Evolutionary conservation across 768 basidiomycete genomes (phyloP).

Genomic region (Auriscalpium orientale): DNA sequence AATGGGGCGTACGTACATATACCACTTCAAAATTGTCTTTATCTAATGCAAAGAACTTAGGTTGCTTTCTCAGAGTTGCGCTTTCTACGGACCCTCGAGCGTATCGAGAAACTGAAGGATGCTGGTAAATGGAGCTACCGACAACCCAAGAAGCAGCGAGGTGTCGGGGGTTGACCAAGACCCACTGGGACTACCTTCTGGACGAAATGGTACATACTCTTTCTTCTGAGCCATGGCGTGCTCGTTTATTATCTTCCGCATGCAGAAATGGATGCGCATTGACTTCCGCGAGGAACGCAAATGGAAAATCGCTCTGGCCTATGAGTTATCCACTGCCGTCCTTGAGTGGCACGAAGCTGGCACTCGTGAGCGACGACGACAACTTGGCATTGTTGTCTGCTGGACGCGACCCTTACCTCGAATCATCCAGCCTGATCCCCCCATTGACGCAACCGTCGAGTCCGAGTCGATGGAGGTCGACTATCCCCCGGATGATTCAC

Average conservation of each 20-base stretch:
- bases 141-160: slow-evolving; percentile 91
- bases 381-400: slow-evolving; percentile 58
- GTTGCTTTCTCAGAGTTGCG: slow-evolving; percentile 75
- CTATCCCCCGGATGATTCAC: slow-evolving; percentile 17
- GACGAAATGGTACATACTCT: slow-evolving; percentile 80
- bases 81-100: slow-evolving; percentile 72
- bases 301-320: slow-evolving; percentile 87
- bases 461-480: slow-evolving; percentile 26
- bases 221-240: neutral
- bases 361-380: slow-evolving; percentile 53
- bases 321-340: slow-evolving; percentile 72
- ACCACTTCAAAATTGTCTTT: neutral
- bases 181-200: slow-evolving; percentile 92
- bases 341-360: slow-evolving; percentile 82
- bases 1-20: slow-evolving; percentile 64
- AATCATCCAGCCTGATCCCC: slow-evolving; percentile 29
- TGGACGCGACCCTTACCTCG: slow-evolving; percentile 46
- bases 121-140: slow-evolving; percentile 84
- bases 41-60: slow-evolving; percentile 27
- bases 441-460: slow-evolving; percentile 23
- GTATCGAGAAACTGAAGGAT: slow-evolving; percentile 77
- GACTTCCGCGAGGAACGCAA: slow-evolving; percentile 92
- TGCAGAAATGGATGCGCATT: slow-evolving; percentile 90
- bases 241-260: neutral
- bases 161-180: slow-evolving; percentile 68